A percentile compares a stretch with the other conserved stretches of the same genome.
phyloP scores from a whole-genome alignment of 805 yeast species.

The Saturnispora hagleri region DNA sequence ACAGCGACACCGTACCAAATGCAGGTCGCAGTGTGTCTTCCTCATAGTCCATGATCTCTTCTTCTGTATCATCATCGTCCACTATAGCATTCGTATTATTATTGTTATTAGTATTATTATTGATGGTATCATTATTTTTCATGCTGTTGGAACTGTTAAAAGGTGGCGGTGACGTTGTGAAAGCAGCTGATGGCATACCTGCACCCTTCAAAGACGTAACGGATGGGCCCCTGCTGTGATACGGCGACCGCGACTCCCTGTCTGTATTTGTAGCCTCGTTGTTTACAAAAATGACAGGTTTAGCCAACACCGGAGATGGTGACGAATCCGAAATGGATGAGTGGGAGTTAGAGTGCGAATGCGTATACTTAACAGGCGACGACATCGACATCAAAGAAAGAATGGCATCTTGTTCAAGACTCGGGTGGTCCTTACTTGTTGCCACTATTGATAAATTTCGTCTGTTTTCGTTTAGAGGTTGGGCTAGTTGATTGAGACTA shows the following conservation, averaged over 20 bases:
- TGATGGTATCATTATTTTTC: not conserved
- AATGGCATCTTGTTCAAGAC: slow-evolving; percentile 46
- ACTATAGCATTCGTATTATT: slow-evolving; percentile 5
- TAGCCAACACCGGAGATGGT: slow-evolving; percentile 8
- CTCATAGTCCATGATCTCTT: slow-evolving; percentile 19
- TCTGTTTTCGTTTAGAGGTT: not conserved
- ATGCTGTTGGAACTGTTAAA: not conserved
- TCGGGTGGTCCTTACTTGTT: slow-evolving; percentile 14
- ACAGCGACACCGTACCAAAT: not conserved
- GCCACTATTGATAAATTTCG: not conserved
- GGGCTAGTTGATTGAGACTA: not conserved
- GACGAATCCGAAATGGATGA: slow-evolving; percentile 10
- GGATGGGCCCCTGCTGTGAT: not conserved
- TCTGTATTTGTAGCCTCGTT: not conserved
- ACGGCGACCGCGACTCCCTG: slow-evolving; percentile 1
- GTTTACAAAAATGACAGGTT: slow-evolving; percentile 1
- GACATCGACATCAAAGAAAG: slow-evolving; percentile 47
- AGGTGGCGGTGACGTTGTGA: not conserved
- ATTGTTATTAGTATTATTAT: not conserved
- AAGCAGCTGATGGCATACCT: not conserved
- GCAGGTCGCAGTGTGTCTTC: slow-evolving; percentile 6
- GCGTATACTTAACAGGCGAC: slow-evolving; percentile 32
- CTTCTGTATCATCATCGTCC: slow-evolving; percentile 11
- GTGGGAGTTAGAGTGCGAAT: slow-evolving; percentile 1
- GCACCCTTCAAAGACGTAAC: not conserved